These are phyloP conservation scores for Pythium plurisporium DNA, from an alignment of 352 stramenopile genomes.

Conservation along the genomic window DNA sequence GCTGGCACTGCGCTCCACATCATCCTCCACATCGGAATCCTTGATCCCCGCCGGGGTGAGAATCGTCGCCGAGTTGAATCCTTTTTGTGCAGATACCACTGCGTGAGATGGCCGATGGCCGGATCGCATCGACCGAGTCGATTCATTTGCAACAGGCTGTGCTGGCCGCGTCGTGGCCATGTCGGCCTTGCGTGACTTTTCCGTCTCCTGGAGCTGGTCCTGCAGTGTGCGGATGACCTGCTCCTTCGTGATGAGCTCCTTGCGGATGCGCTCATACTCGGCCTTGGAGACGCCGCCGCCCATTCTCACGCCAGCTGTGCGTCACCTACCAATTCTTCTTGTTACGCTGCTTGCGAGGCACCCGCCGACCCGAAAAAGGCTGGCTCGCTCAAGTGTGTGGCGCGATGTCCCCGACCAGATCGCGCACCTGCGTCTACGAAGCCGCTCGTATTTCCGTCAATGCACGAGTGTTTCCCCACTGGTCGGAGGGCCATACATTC, in stretches of 20 bases:
- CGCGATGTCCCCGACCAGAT: too few relatives aligned
- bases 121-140: neutral
- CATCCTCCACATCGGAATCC: constrained; percentile 8
- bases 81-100: neutral
- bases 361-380: neutral
- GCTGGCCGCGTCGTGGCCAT: neutral
- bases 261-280: constrained; percentile 70
- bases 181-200: neutral
- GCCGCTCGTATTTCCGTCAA: neutral
- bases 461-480: neutral
- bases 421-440: too few relatives aligned
- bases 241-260: constrained; percentile 63
- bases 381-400: too few relatives aligned
- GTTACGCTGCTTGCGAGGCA: neutral
- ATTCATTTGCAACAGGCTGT: neutral
- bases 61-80: neutral
- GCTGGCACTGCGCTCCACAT: constrained; percentile 2
- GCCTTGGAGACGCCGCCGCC: constrained; percentile 65
- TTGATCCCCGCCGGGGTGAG: neutral
- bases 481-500: too few relatives aligned
- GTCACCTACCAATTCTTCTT: neutral
- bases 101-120: constrained; percentile 27
- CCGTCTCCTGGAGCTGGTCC: constrained; percentile 39
- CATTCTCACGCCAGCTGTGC: constrained; percentile 27
- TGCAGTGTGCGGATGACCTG: constrained; percentile 65